phyloP scores from a whole-genome alignment of 495 filamentous ascomycete genomes.

The Platismatia glauca region DNA sequence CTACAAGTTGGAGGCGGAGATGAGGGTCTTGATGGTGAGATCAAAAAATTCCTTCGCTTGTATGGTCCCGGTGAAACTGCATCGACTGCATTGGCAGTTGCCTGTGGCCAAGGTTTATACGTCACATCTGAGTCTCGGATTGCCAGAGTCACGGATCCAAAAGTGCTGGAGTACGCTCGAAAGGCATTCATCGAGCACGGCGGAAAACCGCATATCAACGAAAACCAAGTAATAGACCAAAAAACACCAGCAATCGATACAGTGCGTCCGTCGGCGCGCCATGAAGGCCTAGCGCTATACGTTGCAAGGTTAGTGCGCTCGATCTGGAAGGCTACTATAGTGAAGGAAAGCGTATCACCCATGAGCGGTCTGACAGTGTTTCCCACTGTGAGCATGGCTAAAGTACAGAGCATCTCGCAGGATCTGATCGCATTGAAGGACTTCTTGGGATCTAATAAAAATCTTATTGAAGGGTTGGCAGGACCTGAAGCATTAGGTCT shows the following conservation, averaged over 20 bases:
- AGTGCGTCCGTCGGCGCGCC: slow-evolving; percentile 77
- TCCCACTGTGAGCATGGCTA: slow-evolving; percentile 47
- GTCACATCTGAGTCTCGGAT: slow-evolving; percentile 61
- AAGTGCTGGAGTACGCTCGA: slow-evolving; percentile 72
- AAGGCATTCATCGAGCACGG: slow-evolving; percentile 84
- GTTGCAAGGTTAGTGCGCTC: slow-evolving; percentile 74
- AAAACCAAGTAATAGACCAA: slow-evolving; percentile 60
- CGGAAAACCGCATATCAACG: slow-evolving; percentile 68
- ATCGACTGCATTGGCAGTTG: slow-evolving; percentile 89
- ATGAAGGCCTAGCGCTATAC: slow-evolving; percentile 80
- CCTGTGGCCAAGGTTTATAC: slow-evolving; percentile 82
- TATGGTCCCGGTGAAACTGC: slow-evolving; percentile 83
- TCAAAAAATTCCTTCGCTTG: slow-evolving; percentile 67
- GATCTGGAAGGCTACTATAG: slow-evolving; percentile 69
- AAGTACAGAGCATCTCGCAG: slow-evolving; percentile 66
- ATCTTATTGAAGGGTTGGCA: slow-evolving; percentile 83
- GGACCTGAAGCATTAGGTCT: slow-evolving; percentile 72
- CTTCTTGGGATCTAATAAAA: slow-evolving; percentile 77
- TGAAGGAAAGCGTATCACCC: slow-evolving; percentile 47
- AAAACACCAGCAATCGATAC: slow-evolving; percentile 56
- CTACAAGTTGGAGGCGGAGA: slow-evolving; percentile 64
- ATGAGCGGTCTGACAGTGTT: slow-evolving; percentile 42
- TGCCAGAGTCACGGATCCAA: slow-evolving; percentile 63
- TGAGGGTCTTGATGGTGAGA: slow-evolving; percentile 69
- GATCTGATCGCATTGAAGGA: slow-evolving; percentile 66